A percentile compares a stretch with the other conserved stretches of the same genome.
phyloP scores from a whole-genome alignment of 352 stramenopile species.

The Peronosclerospora sorghi region DNA sequence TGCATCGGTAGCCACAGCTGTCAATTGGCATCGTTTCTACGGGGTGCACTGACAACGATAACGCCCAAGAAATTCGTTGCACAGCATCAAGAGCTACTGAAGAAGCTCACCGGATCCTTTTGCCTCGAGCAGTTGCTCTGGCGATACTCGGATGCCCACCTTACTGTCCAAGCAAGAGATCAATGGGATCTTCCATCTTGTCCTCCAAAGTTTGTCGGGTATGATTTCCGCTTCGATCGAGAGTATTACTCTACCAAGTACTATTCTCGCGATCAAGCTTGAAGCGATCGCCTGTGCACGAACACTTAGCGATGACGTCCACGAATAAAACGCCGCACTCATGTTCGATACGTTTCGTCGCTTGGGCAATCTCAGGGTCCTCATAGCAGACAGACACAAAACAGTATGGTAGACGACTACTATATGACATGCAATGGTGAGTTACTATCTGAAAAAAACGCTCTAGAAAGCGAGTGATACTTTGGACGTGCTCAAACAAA shows the following conservation, averaged over 20 bases:
- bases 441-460: too few relatives aligned
- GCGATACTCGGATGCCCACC: constrained; percentile 33
- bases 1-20: constrained; percentile 42
- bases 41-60: constrained; percentile 53
- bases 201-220: constrained; percentile 64
- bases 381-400: constrained; percentile 16
- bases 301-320: constrained; percentile 57
- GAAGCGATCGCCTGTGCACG: constrained; percentile 45
- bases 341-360: constrained; percentile 30
- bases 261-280: constrained; percentile 62
- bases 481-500: constrained; percentile 52
- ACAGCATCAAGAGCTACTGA: constrained; percentile 73
- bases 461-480: constrained; percentile 29
- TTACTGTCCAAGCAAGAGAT: constrained; percentile 20
- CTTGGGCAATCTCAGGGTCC: constrained; percentile 35
- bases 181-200: constrained; percentile 67
- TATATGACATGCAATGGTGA: too few relatives aligned
- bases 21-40: constrained; percentile 65
- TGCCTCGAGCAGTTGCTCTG: constrained; percentile 66
- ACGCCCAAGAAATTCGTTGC: constrained; percentile 62
- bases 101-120: constrained; percentile 61
- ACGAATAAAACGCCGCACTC: constrained; percentile 35
- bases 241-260: constrained; percentile 37
- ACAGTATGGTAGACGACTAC: too few relatives aligned
- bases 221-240: constrained; percentile 48